Evolutionary conservation across 176 grass and related monocot genomes (phyloP).

Genomic region (Alloteropsis semialata): DNA sequence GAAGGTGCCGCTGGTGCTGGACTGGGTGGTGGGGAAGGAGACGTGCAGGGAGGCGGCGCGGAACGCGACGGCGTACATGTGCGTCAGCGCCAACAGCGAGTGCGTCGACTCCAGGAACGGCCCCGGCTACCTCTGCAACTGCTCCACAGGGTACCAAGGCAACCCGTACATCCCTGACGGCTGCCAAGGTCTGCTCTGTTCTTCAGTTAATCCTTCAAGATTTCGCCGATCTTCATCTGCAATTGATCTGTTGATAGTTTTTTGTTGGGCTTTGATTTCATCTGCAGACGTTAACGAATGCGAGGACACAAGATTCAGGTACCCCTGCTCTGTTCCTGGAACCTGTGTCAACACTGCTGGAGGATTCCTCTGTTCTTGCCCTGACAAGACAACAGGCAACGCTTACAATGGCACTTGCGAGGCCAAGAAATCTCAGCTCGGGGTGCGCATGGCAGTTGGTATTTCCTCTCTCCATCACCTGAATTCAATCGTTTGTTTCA

Average conservation of each 20-base stretch:
- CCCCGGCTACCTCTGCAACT: slow-evolving; percentile 50
- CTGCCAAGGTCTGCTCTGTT: slow-evolving; percentile 47
- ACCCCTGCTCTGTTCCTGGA: slow-evolving; percentile 42
- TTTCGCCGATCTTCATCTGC: too few relatives aligned
- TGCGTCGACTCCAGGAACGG: slow-evolving; percentile 37
- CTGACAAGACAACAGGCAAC: slow-evolving; percentile 6
- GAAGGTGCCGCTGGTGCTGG: slow-evolving; percentile 32
- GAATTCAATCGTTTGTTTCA: neutral
- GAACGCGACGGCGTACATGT: slow-evolving; percentile 36
- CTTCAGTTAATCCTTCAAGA: too few relatives aligned
- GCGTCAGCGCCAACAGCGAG: slow-evolving; percentile 22
- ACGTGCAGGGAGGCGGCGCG: slow-evolving; percentile 20
- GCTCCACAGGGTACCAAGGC: slow-evolving; percentile 40
- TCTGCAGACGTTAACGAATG: slow-evolving; percentile 70
- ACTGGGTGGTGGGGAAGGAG: slow-evolving; percentile 52
- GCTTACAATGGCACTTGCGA: slow-evolving; percentile 19
- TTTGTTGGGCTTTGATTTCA: neutral
- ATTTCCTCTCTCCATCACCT: neutral
- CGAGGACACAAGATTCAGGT: neutral
- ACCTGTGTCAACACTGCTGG: slow-evolving; percentile 43
- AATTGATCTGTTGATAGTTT: too few relatives aligned
- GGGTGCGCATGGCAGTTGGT: slow-evolving; percentile 38
- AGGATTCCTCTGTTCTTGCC: slow-evolving; percentile 43
- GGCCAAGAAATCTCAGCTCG: neutral
- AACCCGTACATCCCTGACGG: slow-evolving; percentile 56